Percentiles rank a stretch among this genome's conserved stretches.
These are phyloP conservation scores for Albophoma yamanashiensis DNA, from an alignment of 2,329 filamentous ascomycete genomes.

Conservation along the genomic window DNA sequence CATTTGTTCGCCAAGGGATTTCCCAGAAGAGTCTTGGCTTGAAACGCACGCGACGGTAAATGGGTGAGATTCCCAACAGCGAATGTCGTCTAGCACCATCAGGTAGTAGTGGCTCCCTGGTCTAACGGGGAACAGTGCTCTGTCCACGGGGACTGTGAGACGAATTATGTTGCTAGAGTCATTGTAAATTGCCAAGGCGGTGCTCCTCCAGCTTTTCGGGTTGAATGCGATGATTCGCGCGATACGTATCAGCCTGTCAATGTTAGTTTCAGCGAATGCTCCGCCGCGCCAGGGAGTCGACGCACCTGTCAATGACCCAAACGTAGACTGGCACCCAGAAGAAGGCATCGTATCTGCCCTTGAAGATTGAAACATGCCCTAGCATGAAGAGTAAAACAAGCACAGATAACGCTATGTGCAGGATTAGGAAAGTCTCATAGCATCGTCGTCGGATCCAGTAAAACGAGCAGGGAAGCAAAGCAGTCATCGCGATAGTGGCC, in stretches of 20 bases:
- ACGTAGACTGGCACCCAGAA: slow-evolving; percentile 38
- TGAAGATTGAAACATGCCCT: slow-evolving; percentile 42
- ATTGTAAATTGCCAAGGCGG: slow-evolving; percentile 23
- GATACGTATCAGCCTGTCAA: slow-evolving; percentile 20
- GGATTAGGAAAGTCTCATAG: slow-evolving; percentile 40
- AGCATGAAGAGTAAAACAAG: slow-evolving; percentile 39
- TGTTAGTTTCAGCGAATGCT: too few relatives aligned
- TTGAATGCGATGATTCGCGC: slow-evolving; percentile 31
- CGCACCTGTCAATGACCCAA: slow-evolving; percentile 37
- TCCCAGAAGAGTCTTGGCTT: slow-evolving; percentile 3
- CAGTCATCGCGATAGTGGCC: slow-evolving; percentile 33
- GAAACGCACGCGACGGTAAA: slow-evolving; percentile 31
- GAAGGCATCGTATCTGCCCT: slow-evolving; percentile 34
- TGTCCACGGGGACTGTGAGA: slow-evolving; percentile 24
- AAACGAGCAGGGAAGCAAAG: slow-evolving; percentile 34
- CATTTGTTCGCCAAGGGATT: slow-evolving; percentile 15
- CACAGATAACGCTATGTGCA: slow-evolving; percentile 41
- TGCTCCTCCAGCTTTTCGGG: slow-evolving; percentile 22
- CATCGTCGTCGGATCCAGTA: slow-evolving; percentile 38
- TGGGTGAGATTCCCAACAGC: slow-evolving; percentile 38
- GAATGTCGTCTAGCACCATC: slow-evolving; percentile 25
- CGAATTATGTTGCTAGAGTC: slow-evolving; percentile 29
- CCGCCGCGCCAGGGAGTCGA: too few relatives aligned
- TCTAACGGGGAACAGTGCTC: slow-evolving; percentile 19
- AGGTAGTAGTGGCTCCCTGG: slow-evolving; percentile 36